phyloP scores from a whole-genome alignment of 2,329 filamentous ascomycete genomes.

The Colletotrichum tabaci region DNA sequence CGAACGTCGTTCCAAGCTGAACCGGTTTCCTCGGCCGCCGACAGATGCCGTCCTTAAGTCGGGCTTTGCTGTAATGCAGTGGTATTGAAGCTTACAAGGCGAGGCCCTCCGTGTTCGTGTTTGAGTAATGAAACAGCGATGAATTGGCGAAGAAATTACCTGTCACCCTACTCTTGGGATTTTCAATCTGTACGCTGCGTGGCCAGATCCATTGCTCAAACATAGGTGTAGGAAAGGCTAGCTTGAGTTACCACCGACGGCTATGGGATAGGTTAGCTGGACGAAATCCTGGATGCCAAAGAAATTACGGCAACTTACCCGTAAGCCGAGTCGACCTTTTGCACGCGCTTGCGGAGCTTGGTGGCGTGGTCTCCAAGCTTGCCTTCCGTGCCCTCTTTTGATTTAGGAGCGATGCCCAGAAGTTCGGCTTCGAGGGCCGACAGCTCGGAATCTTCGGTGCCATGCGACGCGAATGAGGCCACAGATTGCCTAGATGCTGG shows the following conservation, averaged over 20 bases:
- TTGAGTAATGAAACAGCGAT: background rate
- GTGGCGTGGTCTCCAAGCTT: conserved; percentile 44
- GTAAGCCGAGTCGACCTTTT: conserved; percentile 56
- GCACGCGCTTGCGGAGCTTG: conserved; percentile 51
- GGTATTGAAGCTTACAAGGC: background rate
- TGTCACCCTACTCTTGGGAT: background rate
- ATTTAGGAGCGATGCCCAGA: conserved; percentile 52
- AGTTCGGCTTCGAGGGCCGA: conserved; percentile 58
- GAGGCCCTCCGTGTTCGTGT: background rate
- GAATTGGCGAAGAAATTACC: conserved; percentile 13
- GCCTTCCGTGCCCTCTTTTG: conserved; percentile 47
- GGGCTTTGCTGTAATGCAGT: conserved; percentile 4
- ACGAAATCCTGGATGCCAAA: background rate
- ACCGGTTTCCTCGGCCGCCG: conserved; percentile 6
- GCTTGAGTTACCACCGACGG: conserved; percentile 52
- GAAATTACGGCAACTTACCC: conserved; percentile 47
- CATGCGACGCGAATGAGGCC: conserved; percentile 26
- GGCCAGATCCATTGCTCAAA: background rate
- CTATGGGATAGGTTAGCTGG: conserved; percentile 43
- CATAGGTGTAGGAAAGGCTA: background rate
- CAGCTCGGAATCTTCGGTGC: conserved; percentile 51
- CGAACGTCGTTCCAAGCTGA: conserved; percentile 10
- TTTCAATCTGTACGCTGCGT: background rate
- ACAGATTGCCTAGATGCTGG: conserved; percentile 37
- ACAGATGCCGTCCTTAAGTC: conserved; percentile 12